A percentile compares a stretch with the other conserved stretches of the same genome.
Evolutionary conservation across 805 yeast species (phyloP).

Genomic region (Barnettozyma siamensis): DNA sequence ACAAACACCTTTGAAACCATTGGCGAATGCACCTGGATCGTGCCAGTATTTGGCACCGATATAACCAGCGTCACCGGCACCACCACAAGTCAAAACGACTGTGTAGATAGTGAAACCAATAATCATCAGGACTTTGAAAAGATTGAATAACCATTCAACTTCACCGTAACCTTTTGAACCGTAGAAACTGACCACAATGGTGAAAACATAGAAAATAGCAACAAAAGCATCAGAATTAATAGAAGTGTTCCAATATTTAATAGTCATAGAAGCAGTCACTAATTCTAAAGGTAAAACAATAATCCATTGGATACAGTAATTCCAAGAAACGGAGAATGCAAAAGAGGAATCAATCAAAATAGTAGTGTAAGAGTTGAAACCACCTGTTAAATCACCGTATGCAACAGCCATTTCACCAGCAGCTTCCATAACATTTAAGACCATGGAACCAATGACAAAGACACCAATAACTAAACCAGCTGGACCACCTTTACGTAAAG

Average conservation of each 20-base stretch:
- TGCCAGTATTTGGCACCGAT: constrained; percentile 48
- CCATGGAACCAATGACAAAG: constrained; percentile 49
- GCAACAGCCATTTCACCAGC: constrained; percentile 64
- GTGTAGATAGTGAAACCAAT: constrained; percentile 53
- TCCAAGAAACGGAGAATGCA: constrained; percentile 58
- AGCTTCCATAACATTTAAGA: constrained; percentile 55
- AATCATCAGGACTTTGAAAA: constrained; percentile 58
- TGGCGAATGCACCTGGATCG: constrained; percentile 47
- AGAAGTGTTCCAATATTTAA: constrained; percentile 50
- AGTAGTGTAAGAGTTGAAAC: constrained; percentile 53
- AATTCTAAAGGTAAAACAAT: constrained; percentile 57
- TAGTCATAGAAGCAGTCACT: constrained; percentile 59
- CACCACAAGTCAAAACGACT: constrained; percentile 38
- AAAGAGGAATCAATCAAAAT: constrained; percentile 51
- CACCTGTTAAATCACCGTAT: constrained; percentile 54
- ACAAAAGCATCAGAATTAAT: constrained; percentile 56
- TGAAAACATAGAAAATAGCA: constrained; percentile 42
- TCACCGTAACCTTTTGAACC: constrained; percentile 59
- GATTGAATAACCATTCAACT: constrained; percentile 59
- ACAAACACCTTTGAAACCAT: constrained; percentile 51
- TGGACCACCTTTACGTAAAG: constrained; percentile 41
- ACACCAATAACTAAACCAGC: constrained; percentile 49
- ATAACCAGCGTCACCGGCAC: constrained; percentile 37
- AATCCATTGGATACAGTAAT: constrained; percentile 59
- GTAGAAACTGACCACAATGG: constrained; percentile 41